A percentile compares a stretch with the other conserved stretches of the same genome.
Conservation (phyloP, 768 basidiomycete species). For the Rhodotorula graminis region DNA sequence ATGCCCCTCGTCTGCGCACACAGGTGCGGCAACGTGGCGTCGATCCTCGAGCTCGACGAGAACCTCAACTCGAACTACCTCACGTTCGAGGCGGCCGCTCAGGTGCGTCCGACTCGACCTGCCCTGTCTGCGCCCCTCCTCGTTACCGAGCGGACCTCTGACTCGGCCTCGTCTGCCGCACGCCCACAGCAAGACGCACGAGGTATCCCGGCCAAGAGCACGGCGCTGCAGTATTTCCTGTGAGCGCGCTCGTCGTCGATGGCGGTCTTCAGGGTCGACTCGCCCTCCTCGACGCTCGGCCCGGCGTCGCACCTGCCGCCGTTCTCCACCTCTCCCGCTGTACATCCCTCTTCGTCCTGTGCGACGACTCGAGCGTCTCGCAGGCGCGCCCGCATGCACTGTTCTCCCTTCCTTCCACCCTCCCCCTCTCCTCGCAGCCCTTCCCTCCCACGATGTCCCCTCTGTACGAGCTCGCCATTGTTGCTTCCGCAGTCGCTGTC, state of each 20-base stretch:
- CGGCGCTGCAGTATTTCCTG: constrained; percentile 41
- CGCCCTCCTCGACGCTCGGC: not conserved
- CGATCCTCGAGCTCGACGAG: constrained; percentile 89
- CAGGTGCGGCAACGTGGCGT: constrained; percentile 93
- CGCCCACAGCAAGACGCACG: constrained; percentile 36
- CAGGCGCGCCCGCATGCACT: too few relatives aligned
- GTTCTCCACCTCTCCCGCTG: not conserved
- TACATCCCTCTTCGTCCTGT: too few relatives aligned
- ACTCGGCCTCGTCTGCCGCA: not conserved
- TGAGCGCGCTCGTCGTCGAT: not conserved
- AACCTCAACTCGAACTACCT: constrained; percentile 90
- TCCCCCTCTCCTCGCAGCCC: too few relatives aligned
- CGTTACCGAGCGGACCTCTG: not conserved
- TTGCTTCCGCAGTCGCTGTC: too few relatives aligned
- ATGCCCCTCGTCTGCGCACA: constrained; percentile 27
- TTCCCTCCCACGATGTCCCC: too few relatives aligned
- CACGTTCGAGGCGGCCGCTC: constrained; percentile 83
- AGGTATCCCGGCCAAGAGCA: constrained; percentile 40
- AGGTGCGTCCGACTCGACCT: constrained; percentile 61
- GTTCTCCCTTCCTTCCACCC: not conserved
- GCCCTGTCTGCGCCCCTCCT: not conserved
- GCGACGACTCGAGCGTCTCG: too few relatives aligned
- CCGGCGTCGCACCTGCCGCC: not conserved
- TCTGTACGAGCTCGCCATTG: too few relatives aligned
- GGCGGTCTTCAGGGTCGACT: too few relatives aligned